These are phyloP conservation scores for Neonectria hederae DNA, from an alignment of 2,329 filamentous ascomycete genomes.

Conservation along the genomic window DNA sequence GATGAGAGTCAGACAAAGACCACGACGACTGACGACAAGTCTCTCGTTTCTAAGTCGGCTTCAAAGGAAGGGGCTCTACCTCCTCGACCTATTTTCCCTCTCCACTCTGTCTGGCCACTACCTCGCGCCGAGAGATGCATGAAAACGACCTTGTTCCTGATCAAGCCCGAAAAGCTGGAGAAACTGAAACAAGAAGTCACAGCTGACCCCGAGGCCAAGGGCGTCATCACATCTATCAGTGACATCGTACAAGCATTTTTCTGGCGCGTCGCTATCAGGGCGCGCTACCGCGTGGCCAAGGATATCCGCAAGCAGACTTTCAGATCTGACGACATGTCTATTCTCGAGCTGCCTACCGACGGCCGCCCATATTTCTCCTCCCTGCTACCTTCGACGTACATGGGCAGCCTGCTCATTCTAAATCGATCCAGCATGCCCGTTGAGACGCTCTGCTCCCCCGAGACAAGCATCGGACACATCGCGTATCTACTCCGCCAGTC, in stretches of 20 bases:
- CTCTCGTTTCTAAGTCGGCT: neutral
- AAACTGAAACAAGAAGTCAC: slow-evolving; percentile 45
- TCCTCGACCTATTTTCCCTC: slow-evolving; percentile 38
- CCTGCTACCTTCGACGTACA: slow-evolving; percentile 42
- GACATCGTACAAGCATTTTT: slow-evolving; percentile 53
- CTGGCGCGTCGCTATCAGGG: slow-evolving; percentile 49
- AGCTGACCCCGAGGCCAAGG: slow-evolving; percentile 37
- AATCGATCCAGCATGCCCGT: slow-evolving; percentile 41
- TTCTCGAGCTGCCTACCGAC: slow-evolving; percentile 49
- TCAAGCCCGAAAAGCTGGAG: slow-evolving; percentile 43
- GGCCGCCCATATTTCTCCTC: slow-evolving; percentile 44
- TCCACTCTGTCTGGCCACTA: slow-evolving; percentile 43
- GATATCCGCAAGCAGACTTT: slow-evolving; percentile 30
- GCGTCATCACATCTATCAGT: slow-evolving; percentile 43
- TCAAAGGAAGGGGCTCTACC: slow-evolving; percentile 23
- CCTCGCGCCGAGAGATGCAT: slow-evolving; percentile 38
- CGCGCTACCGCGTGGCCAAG: slow-evolving; percentile 47
- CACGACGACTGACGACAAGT: no score
- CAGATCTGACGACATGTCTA: slow-evolving; percentile 39
- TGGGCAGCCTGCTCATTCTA: slow-evolving; percentile 42
- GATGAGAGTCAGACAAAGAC: no score
- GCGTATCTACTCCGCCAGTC: slow-evolving; percentile 40
- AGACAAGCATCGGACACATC: slow-evolving; percentile 39
- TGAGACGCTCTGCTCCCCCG: slow-evolving; percentile 37
- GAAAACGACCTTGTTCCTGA: slow-evolving; percentile 45